Percentiles rank a stretch among this genome's conserved stretches.
Evolutionary conservation across 192 early-diverging fungal species (phyloP).

Genomic region (Coemansia sp.): DNA sequence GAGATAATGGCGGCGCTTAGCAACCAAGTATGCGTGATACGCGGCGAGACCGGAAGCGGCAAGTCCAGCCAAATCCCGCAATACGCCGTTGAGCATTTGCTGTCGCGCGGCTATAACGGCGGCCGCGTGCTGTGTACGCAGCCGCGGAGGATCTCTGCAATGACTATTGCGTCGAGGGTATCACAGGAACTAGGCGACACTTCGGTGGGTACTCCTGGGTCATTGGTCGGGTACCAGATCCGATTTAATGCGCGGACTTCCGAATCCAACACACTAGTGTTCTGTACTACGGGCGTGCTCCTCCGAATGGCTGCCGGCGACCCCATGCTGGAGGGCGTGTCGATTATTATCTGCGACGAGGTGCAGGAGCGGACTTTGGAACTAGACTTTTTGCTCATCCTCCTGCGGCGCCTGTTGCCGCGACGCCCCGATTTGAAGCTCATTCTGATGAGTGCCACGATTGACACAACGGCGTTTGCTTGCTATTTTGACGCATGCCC

Average conservation of each 20-base stretch:
- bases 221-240: conserved; percentile 58
- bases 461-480: conserved; percentile 77
- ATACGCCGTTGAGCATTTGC: conserved; percentile 70
- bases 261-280: conserved; percentile 62
- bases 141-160: conserved; percentile 79
- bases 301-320: conserved; percentile 55
- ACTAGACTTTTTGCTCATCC: conserved; percentile 80
- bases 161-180: conserved; percentile 62
- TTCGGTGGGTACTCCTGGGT: conserved; percentile 7
- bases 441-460: conserved; percentile 89
- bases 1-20: conserved; percentile 11
- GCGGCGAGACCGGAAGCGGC: conserved; percentile 55
- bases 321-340: conserved; percentile 23
- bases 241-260: conserved; percentile 63
- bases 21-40: conserved; percentile 32
- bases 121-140: conserved; percentile 81
- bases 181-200: conserved; percentile 60
- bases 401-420: conserved; percentile 69
- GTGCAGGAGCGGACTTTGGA: conserved; percentile 81
- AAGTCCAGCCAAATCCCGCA: conserved; percentile 82
- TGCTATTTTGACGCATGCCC: conserved; percentile 73
- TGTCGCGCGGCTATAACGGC: conserved; percentile 39
- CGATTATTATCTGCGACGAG: conserved; percentile 76
- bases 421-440: conserved; percentile 62
- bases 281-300: conserved; percentile 68